These are phyloP conservation scores for Aspergillus sp. DNA, from an alignment of 2,329 filamentous ascomycete species.

Conservation along the genomic window DNA sequence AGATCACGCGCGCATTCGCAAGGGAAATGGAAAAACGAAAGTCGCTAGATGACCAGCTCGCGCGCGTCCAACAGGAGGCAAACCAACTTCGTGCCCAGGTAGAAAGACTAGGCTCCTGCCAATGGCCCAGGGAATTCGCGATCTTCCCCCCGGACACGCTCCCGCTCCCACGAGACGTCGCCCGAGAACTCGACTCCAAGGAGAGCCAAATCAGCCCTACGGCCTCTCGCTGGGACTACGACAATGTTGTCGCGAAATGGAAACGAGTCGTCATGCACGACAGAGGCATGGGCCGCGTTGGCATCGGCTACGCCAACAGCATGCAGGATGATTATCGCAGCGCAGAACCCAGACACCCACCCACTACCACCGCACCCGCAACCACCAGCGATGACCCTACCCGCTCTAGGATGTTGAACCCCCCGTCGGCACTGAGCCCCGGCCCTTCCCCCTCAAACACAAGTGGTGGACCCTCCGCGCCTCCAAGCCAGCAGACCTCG, in stretches of 20 bases:
- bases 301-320: conserved; percentile 30
- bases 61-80: conserved; percentile 50
- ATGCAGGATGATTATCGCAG: conserved; percentile 19
- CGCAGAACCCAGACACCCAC: conserved; percentile 13
- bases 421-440: conserved; percentile 27
- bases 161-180: conserved; percentile 42
- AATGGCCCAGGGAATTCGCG: conserved; percentile 53
- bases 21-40: conserved; percentile 48
- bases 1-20: conserved; percentile 50
- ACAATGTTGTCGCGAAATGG: conserved; percentile 52
- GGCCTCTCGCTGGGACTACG: conserved; percentile 50
- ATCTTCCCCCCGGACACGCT: conserved; percentile 50
- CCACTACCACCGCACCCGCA: no score
- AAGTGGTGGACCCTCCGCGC: conserved; percentile 20
- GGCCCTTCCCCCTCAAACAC: conserved; percentile 27
- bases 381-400: conserved; percentile 14
- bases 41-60: conserved; percentile 46
- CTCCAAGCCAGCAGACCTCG: conserved; percentile 33
- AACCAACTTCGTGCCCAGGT: conserved; percentile 52
- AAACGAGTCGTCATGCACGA: conserved; percentile 51
- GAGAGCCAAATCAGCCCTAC: conserved; percentile 39
- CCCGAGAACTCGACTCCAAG: conserved; percentile 40
- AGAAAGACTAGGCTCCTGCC: conserved; percentile 48
- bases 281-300: conserved; percentile 44
- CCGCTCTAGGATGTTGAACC: conserved; percentile 18